These are phyloP conservation scores for Suillus sp. DNA, from an alignment of 768 basidiomycete genomes.

Conservation along the genomic window DNA sequence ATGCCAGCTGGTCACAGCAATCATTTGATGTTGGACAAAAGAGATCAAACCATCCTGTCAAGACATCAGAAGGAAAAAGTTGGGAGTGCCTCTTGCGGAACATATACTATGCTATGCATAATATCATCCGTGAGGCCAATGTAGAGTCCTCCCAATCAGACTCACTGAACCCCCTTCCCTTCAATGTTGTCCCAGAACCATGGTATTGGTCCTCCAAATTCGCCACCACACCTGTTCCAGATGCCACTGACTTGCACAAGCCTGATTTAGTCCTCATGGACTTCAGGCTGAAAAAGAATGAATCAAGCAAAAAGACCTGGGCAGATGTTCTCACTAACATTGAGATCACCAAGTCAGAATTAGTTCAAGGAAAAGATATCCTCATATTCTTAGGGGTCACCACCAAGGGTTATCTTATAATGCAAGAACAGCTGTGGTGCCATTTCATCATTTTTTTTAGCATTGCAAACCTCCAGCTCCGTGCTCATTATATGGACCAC, in stretches of 20 bases:
- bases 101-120: not conserved
- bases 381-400: not conserved
- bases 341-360: not conserved
- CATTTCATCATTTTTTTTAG: not conserved
- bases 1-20: not conserved
- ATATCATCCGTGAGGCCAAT: not conserved
- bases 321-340: not conserved
- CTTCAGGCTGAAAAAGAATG: not conserved
- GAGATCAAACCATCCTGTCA: not conserved
- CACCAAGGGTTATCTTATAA: not conserved
- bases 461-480: not conserved
- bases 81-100: not conserved
- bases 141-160: not conserved
- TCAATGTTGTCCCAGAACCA: not conserved
- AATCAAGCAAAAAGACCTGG: not conserved
- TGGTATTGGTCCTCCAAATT: not conserved
- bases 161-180: not conserved
- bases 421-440: not conserved
- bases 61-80: not conserved
- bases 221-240: not conserved
- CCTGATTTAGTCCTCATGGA: constrained; percentile 6
- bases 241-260: not conserved
- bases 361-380: not conserved
- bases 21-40: not conserved
- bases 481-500: not conserved